Base-by-base conservation (phyloP, 2,329 filamentous ascomycete genomes). In the Dactylellina parvicollis region DNA sequence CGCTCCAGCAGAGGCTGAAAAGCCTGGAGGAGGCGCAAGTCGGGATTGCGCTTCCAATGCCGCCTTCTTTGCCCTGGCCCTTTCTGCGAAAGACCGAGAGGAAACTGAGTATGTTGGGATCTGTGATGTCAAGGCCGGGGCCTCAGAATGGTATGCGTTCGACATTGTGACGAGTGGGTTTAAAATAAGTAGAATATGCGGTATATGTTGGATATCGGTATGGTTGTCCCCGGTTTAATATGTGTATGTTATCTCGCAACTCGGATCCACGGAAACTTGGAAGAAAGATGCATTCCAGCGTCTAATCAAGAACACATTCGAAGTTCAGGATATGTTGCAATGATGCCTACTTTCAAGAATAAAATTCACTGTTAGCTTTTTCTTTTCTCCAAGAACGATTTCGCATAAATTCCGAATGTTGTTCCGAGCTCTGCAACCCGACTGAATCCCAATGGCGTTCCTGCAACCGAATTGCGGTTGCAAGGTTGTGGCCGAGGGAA, bases 211-310 rank as follows among this genome's bases (percentile, higher is more conserved):
- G 32, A 36, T 34, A 42, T 42, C 32, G 20, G 46, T 52, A 20
- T 30, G 50, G 20, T 24, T 24, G 20, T n/a, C n/a, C n/a, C n/a
- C n/a, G n/a, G n/a, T 54, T 36, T 5, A 24, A 40, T 60, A n/a
- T 42, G 40, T 69, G 26, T 59, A 44, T 34, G 59, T 72, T 72
- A 72, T 72, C 67, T 72, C 67, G 67, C 67, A 59, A 72, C 59
- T 65, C 61, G 67, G 22, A 65, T 47, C 52, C 40, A 59, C 52
- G 59, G 59, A 26, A 55, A 30, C 26, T 59, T 60, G 24, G 38
- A 55, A 32, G 28, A 40, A 60, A 12, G 49, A 72, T 72, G 67
- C 67, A 72, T 72, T 72, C 67, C 67, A 65, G 52, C 60, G 67
- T 72, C 46, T 54, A 24, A 42, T 65, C 54, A 72, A 52, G 59